Base-by-base conservation (phyloP, 306 rosid genomes). In the Glycyrrhiza uralensis region DNA sequence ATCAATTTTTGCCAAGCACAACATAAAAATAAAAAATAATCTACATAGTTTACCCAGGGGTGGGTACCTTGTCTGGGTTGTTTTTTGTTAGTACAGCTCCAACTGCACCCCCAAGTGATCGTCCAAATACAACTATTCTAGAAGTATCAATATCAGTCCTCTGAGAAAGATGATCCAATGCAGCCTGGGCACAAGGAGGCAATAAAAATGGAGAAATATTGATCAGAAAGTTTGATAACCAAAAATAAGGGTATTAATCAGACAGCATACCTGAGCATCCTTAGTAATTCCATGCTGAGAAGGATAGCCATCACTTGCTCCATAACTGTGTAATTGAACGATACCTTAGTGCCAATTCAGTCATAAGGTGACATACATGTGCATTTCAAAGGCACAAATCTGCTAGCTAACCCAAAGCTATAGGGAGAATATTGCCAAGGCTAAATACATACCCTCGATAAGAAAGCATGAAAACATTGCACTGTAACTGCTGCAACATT, bases 21-120 rank as follows among this genome's bases (percentile, higher is more conserved):
- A 39, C 58, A 36, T 18, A 23, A 38, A 65, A 15, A 19, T 41
- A 23, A 38, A 65, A 15, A 19, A 32, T 22, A 42, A 71, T 41
- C 30, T 35, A 35, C 12, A 33, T 15, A 63, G 62, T 76, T 50
- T 19, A 50, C 33, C 8, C n/a, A n/a, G n/a, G n/a, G n/a, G 41
- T 9, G 36, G 24, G 36, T 91, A 95, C 99, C 96, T 95, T 95
- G 70, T 95, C 97, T 18, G 97, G 96, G 75, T 95, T 95, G 78
- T 84, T 88, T 66, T 81, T 89, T 17, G 97, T 56, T 70, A 95
- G 96, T 51, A 85, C 89, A 60, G 99, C 63, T 76, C 99, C 99
- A 84, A 95, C 99, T 44, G 99, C 99, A 77, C 97, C 99, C 28
- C 99, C 99, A 58, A 95, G 99, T 55, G 99, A 92, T 84, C 99